Conservation (phyloP, 2,329 filamentous ascomycete genomes). For the Microdochium trichocladiopsis region DNA sequence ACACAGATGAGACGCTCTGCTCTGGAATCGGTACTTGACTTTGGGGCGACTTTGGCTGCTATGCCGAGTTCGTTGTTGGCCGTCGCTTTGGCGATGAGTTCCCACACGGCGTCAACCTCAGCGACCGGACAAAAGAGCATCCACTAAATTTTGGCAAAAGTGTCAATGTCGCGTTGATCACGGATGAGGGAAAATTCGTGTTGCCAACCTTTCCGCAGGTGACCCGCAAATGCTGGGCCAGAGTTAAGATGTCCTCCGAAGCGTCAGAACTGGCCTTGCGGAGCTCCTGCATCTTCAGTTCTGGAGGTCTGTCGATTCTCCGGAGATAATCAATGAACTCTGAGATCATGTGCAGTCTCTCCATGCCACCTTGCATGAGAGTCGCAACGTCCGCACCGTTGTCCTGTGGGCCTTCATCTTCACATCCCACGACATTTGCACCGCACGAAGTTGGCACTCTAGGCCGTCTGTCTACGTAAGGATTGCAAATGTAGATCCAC, state of each 20-base stretch:
- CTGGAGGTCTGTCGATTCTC: conserved; percentile 22
- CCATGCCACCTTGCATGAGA: conserved; percentile 45
- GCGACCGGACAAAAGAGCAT: conserved; percentile 58
- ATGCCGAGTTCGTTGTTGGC: conserved; percentile 63
- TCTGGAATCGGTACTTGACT: conserved; percentile 31
- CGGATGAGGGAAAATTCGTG: neutral
- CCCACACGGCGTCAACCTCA: conserved; percentile 59
- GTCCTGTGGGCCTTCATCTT: conserved; percentile 41
- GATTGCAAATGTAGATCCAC: conserved; percentile 73
- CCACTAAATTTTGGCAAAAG: conserved; percentile 44
- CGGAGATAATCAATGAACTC: conserved; percentile 42
- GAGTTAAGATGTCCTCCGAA: conserved; percentile 46
- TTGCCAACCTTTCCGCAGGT: conserved; percentile 56
- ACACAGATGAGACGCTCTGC: conserved; percentile 61
- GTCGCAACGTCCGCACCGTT: conserved; percentile 35
- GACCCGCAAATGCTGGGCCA: conserved; percentile 53
- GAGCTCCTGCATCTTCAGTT: conserved; percentile 36
- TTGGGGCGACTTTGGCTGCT: conserved; percentile 65
- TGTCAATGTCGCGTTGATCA: neutral
- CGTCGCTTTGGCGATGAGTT: conserved; percentile 57
- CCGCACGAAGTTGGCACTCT: conserved; percentile 26
- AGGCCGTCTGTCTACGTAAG: conserved; percentile 34
- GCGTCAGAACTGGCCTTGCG: conserved; percentile 41
- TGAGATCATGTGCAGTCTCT: conserved; percentile 37
- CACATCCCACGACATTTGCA: conserved; percentile 30